Conservation (phyloP, 176 grass and related monocot genomes). For the Elymus sibiricus region DNA sequence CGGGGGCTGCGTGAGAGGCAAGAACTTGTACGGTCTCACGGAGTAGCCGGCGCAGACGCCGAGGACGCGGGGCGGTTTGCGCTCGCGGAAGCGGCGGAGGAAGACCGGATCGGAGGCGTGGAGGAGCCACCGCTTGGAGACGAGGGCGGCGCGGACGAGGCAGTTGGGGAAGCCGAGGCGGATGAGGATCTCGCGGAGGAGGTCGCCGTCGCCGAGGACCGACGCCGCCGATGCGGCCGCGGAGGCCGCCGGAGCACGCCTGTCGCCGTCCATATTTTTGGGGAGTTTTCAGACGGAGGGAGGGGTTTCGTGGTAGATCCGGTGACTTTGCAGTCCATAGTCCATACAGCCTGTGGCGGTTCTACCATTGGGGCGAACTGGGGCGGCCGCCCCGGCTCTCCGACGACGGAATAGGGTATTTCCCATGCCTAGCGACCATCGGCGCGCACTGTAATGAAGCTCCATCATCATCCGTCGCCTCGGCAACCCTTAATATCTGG, state of each 20-base stretch:
- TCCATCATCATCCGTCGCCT: too few species aligned
- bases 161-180: neutral
- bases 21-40: neutral
- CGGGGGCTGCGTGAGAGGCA: neutral
- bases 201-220: neutral
- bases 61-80: neutral
- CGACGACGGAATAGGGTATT: too few species aligned
- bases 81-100: neutral
- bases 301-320: too few species aligned
- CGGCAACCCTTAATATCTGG: too few species aligned
- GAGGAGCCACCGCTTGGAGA: neutral
- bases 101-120: neutral
- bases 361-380: too few species aligned
- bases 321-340: too few species aligned
- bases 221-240: neutral
- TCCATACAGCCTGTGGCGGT: too few species aligned
- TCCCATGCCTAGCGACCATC: too few species aligned
- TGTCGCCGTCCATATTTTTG: neutral
- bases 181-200: neutral
- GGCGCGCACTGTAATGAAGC: too few species aligned
- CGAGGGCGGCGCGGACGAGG: neutral
- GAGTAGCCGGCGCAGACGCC: neutral
- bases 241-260: neutral
- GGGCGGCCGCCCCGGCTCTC: too few species aligned
- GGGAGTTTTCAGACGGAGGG: too few species aligned